Base-by-base conservation (phyloP, 179 eudicot genomes). In the Silene vulgaris region DNA sequence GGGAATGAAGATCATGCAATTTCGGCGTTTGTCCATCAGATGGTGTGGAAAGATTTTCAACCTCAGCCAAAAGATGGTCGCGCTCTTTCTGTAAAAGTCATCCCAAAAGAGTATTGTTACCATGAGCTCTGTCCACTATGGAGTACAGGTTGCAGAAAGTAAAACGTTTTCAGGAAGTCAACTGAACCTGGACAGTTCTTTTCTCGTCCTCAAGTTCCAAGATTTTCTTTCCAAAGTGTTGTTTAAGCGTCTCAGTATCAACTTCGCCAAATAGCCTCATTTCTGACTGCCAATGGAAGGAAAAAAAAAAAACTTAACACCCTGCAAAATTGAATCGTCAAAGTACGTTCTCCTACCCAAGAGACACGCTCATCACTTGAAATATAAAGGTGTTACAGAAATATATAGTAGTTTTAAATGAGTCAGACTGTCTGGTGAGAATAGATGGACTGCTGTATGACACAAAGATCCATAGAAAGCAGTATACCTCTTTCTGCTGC, bases 121-220 rank as follows among this genome's bases (percentile, higher is more conserved):
- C 12, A 71, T 54, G 60, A 56, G 60, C n/a, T 52, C 29, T 45
- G 23, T 66, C 71, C 68, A 65, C 35, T 57, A 13, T 26, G 61
- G 57, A 26, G 52, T 1, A 56, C 60, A 56, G 19, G 19, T 16
- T 4, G 29, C 21, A 7, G 60, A 30, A 72, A 59, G 13, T 63
- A 74, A 5, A 17, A 40, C 14, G 29, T 45, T 5, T 14, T 72
- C 52, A 69, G 17, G n/a, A 64, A 63, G 29, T n/a, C 45, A 43
- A 57, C 52, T 76, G 13, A 26, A 95, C 99, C 97, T 96, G 98
- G 69, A 93, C 99, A 74, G 89, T 82, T 77, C 89, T 87, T 85
- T 96, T 96, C 83, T 96, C 99, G 83, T 96, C 98, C 84, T 96
- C 99, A 75, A 96, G 98, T 76, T 96, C 99, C 82, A 84, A 75